A percentile compares a stretch with the other conserved stretches of the same genome.
phyloP scores from a whole-genome alignment of 768 basidiomycete genomes.

The Trametes punicea region DNA sequence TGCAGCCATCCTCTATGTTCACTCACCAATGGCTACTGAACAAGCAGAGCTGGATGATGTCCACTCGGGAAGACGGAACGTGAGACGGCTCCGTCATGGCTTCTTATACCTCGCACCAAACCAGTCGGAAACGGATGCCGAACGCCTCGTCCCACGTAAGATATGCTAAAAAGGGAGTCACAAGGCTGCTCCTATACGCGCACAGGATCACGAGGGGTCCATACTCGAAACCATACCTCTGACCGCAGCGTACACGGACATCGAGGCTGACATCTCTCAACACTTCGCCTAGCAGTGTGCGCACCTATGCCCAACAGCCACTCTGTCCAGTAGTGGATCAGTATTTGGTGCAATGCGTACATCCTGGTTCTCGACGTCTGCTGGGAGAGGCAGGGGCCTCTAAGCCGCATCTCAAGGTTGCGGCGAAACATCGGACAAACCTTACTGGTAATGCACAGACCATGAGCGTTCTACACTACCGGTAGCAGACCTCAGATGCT shows the following conservation, averaged over 20 bases:
- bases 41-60: too few relatives aligned
- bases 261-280: background rate
- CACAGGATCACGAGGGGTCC: constrained; percentile 13
- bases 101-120: background rate
- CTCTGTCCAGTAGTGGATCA: background rate
- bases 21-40: too few relatives aligned
- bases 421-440: background rate
- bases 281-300: background rate
- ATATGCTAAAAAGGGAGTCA: constrained; percentile 3
- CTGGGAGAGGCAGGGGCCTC: background rate
- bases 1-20: constrained; percentile 5
- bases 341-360: background rate
- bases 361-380: background rate
- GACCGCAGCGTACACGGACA: background rate
- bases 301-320: too few relatives aligned
- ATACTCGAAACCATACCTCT: background rate
- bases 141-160: constrained; percentile 14
- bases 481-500: background rate
- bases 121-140: background rate
- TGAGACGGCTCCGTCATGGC: background rate
- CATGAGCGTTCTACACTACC: too few relatives aligned
- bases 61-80: background rate
- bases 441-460: background rate
- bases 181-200: constrained; percentile 2
- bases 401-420: background rate